Evolutionary conservation across 805 yeast genomes (phyloP), one percentile per base, ranked within the genome.

Genomic region (Ogataea philodendri): DNA sequence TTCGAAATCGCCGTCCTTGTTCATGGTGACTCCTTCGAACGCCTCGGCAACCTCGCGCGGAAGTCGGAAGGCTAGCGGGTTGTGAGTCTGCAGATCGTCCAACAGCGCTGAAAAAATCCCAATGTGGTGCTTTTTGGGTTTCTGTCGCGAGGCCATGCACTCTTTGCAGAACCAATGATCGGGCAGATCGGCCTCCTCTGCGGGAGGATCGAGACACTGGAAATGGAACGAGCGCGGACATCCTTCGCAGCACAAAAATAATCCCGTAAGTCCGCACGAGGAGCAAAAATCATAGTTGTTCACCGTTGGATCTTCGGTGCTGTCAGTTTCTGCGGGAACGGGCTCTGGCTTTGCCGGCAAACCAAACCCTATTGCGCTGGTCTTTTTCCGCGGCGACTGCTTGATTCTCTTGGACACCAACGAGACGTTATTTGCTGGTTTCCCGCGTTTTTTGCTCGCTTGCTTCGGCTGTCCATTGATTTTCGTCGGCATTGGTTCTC

Each of bases 211-310:
- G 42, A 90, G 74, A 58, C 98, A 90, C 5, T 84, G 69, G 54
- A 93, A 87, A 56, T 90, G 98, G 61, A 90, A 93, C 2, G 96
- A 84, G 50, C 72, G 72, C 0, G 97, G 96, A 60, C 98, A 90
- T 2, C 84, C 70, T 50, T 90, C 98, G 62, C 98, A 90, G 61
- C 97, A 93, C 15, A 90, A 67, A 50, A 90, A 88, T 17, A 84
- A 71, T 9, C 98, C 98, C 0, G 88, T 68, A 17, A 87, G 85
- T 2, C 94, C 89, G 63, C 98, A 90, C 0, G 93, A 71, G n/a
- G 84, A 68, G 54, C 98, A 90, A 57, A 72, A 89, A 58, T 90
- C 98, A 43, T 89, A 94, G 57, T 90, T 93, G 40, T 62, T 45
- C 22, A 46, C 38, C 5, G 52, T 43, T 9, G 46, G 40, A 20